phyloP scores from a whole-genome alignment of 2,329 filamentous ascomycete species.

The Hypocrella siamensis region DNA sequence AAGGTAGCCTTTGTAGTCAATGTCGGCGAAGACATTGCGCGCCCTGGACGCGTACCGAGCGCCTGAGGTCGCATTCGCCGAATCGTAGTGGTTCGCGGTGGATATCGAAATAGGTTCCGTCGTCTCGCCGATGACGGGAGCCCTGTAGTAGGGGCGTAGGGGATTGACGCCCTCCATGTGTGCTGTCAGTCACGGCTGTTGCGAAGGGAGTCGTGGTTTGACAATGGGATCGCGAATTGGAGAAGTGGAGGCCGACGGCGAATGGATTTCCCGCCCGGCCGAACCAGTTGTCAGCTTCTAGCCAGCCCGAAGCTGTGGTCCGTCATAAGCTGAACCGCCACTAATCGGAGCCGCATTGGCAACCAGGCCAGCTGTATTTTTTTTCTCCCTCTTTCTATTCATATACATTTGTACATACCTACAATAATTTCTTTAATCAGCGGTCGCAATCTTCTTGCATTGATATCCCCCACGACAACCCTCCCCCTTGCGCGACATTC shows the following conservation, averaged over 20 bases:
- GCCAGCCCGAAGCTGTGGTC: slow-evolving; percentile 1
- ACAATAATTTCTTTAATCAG: too few relatives aligned
- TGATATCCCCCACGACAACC: too few relatives aligned
- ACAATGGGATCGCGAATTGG: slow-evolving; percentile 5
- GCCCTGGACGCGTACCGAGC: slow-evolving; percentile 37
- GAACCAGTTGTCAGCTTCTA: background rate
- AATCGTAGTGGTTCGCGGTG: slow-evolving; percentile 28
- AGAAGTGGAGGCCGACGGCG: slow-evolving; percentile 9
- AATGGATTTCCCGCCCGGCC: slow-evolving; percentile 16
- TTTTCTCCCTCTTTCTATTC: slow-evolving; percentile 1
- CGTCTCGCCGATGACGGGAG: slow-evolving; percentile 36
- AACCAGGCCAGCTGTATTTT: slow-evolving; percentile 2
- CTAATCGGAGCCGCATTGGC: slow-evolving; percentile 7
- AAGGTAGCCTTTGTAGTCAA: slow-evolving; percentile 84
- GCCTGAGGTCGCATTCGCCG: slow-evolving; percentile 24
- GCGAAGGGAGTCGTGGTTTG: slow-evolving; percentile 5
- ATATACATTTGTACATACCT: background rate
- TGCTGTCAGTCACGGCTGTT: slow-evolving; percentile 27
- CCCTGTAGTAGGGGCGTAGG: slow-evolving; percentile 55
- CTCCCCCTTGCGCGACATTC: too few relatives aligned
- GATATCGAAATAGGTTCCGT: slow-evolving; percentile 20
- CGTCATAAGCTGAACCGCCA: slow-evolving; percentile 4
- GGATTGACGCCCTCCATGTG: slow-evolving; percentile 44
- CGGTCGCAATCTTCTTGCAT: too few relatives aligned
- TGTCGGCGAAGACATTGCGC: slow-evolving; percentile 73